phyloP scores from a whole-genome alignment of 2,329 filamentous ascomycete species.

The Dichotomopilus funicola region DNA sequence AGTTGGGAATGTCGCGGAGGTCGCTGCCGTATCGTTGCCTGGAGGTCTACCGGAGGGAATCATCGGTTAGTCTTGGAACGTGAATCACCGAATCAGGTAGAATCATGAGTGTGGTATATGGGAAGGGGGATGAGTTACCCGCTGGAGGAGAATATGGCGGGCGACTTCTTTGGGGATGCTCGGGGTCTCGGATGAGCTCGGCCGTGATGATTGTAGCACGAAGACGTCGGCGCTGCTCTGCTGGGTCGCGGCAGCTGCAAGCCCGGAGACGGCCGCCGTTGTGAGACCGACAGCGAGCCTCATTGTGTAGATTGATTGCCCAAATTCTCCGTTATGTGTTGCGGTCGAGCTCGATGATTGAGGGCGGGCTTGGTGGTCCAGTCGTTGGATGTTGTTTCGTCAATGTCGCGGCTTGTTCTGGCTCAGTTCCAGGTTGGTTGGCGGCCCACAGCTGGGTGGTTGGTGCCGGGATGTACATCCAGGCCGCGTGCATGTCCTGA shows the following conservation, averaged over 20 bases:
- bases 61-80: not conserved
- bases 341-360: no score
- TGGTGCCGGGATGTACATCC: no score
- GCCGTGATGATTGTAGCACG: conserved; percentile 38
- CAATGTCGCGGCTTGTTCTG: no score
- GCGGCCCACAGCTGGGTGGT: no score
- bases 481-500: no score
- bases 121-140: conserved; percentile 33
- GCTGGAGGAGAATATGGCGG: conserved; percentile 53
- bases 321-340: not conserved
- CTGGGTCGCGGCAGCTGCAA: conserved; percentile 27
- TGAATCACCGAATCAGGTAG: not conserved
- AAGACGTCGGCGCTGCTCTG: conserved; percentile 46
- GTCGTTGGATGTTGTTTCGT: no score
- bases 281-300: conserved; percentile 28
- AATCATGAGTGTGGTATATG: no score
- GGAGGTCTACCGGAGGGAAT: conserved; percentile 17
- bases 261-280: conserved; percentile 27
- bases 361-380: no score
- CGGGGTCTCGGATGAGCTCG: conserved; percentile 29
- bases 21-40: conserved; percentile 36
- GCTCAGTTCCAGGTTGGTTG: no score
- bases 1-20: conserved; percentile 40
- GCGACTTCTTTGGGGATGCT: conserved; percentile 48
- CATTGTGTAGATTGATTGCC: conserved; percentile 21